Base-by-base conservation (phyloP, 805 yeast species). In the Nakazawaea ernobii region DNA sequence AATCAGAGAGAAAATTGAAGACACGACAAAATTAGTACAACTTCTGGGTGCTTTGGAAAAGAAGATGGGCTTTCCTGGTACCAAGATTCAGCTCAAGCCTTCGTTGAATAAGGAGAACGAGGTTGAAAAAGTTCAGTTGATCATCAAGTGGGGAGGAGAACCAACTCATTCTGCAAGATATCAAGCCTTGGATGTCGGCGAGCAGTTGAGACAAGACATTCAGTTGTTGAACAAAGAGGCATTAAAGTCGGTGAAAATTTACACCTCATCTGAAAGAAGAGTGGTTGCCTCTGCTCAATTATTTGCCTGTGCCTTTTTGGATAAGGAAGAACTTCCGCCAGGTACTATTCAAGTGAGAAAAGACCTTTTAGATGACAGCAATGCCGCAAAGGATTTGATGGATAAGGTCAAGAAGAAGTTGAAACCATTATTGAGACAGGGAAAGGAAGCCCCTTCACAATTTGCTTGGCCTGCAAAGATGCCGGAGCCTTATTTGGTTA, bases 111-210 rank as follows among this genome's bases (percentile, higher is more conserved):
- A 71, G 11, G 82, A 78, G 35, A 74, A 71, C 49, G 81, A 83
- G 32, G 94, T 94, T 17, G 97, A 92, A 54, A 94, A 94, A 62
- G 97, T 92, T 24, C 99, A 94, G 65, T 82, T 94, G 53, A 95
- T 94, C 52, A 72, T 94, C 57, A 94, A 94, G 63, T 94, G 99
- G 99, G 99, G 99, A 57, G 99, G 99, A 53, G 99, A 94, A 65
- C 97, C 99, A 6, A 94, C 99, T 1, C 99, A 94, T 64, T 90
- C 97, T 9, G 97, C 98, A 2, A 79, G 84, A 53, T 86, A 89
- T 62, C 99, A 94, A 68, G 95, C 97, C 1, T 77, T 84, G 28
- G 99, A 94, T 65, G 79, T 94, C 15, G 99, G 99, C 45, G 98
- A 92, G 61, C 97, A 91, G 66, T 77, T 86, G 69, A 82, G 99